Evolutionary conservation across 2,329 filamentous ascomycete genomes (phyloP).

Genomic region (Trichoderma guizhouense): DNA sequence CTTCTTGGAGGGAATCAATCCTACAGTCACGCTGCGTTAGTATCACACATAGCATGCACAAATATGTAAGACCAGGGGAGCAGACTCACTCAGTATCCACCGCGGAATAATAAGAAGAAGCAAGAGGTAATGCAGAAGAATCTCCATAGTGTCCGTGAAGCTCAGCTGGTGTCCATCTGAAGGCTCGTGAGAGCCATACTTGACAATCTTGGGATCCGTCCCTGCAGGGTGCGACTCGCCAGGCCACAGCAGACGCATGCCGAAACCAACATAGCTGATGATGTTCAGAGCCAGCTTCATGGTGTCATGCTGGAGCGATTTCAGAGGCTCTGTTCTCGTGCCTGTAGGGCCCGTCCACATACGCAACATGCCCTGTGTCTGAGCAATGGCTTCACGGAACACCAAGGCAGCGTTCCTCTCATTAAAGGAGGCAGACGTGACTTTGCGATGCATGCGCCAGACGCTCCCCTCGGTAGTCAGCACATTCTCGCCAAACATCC

Average conservation of each 20-base stretch:
- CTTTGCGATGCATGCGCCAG: conserved; percentile 72
- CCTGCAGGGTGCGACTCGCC: conserved; percentile 51
- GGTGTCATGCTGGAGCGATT: conserved; percentile 58
- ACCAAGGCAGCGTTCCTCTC: conserved; percentile 71
- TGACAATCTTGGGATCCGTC: conserved; percentile 43
- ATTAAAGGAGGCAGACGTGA: conserved; percentile 68
- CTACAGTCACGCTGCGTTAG: conserved; percentile 26
- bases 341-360: conserved; percentile 48
- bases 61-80: not conserved
- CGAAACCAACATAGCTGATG: conserved; percentile 68
- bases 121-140: conserved; percentile 61
- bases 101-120: conserved; percentile 57
- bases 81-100: conserved; percentile 50
- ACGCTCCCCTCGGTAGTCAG: conserved; percentile 64
- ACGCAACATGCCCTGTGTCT: conserved; percentile 59
- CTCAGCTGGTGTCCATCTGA: conserved; percentile 58
- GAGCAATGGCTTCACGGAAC: conserved; percentile 58
- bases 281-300: conserved; percentile 60
- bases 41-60: not conserved
- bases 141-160: conserved; percentile 61
- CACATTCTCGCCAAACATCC: conserved; percentile 65
- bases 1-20: conserved; percentile 47
- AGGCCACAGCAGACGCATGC: conserved; percentile 58
- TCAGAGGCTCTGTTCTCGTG: conserved; percentile 42
- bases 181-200: conserved; percentile 46